Evolutionary conservation across 805 yeast genomes (phyloP).

Genomic region (Blastobotrys mokoenaii): DNA sequence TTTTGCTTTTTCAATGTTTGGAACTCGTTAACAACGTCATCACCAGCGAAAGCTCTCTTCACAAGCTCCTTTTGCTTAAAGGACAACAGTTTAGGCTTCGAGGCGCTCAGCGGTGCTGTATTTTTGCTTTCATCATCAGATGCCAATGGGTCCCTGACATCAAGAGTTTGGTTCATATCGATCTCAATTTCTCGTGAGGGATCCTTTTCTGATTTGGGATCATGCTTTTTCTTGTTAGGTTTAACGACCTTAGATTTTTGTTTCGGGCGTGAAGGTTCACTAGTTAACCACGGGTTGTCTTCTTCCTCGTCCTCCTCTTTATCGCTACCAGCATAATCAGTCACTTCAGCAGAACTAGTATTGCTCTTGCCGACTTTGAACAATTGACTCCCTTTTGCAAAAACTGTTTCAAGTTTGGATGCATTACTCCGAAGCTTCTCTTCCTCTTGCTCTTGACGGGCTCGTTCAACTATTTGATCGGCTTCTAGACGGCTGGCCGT

Average conservation of each 20-base stretch:
- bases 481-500: conserved; percentile 28
- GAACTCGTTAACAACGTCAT: conserved; percentile 81
- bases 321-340: conserved; percentile 4
- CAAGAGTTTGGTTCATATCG: conserved; percentile 40
- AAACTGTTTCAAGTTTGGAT: conserved; percentile 7
- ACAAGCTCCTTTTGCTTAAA: conserved; percentile 78
- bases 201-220: conserved; percentile 19
- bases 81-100: conserved; percentile 27
- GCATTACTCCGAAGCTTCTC: conserved; percentile 9
- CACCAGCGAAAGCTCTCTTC: conserved; percentile 94
- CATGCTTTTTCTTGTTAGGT: conserved; percentile 33
- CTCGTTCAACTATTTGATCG: conserved; percentile 18
- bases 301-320: conserved; percentile 14
- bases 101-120: conserved; percentile 34
- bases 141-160: conserved; percentile 40
- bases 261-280: conserved; percentile 38
- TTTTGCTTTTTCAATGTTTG: conserved; percentile 63
- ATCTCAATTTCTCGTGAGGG: conserved; percentile 19
- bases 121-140: conserved; percentile 34
- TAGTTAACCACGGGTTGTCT: conserved; percentile 30
- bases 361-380: not conserved
- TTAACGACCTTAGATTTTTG: conserved; percentile 38
- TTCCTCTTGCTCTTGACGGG: conserved; percentile 22
- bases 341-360: conserved; percentile 2
- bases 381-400: conserved; percentile 4